phyloP scores from a whole-genome alignment of 148 eudicot genomes.

The Rhododendron simsii region DNA sequence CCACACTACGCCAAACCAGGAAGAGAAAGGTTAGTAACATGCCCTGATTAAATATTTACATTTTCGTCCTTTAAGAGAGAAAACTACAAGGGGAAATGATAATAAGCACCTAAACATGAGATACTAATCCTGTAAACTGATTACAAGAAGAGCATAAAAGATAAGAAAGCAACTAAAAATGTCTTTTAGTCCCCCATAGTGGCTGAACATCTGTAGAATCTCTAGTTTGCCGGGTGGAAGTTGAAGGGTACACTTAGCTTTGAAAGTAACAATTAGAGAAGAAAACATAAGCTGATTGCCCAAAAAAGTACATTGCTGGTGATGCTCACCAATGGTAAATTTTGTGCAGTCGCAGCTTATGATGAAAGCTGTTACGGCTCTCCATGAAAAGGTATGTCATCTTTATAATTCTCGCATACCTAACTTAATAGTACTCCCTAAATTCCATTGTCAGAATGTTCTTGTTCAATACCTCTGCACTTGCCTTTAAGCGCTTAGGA shows the following conservation, averaged over 20 bases:
- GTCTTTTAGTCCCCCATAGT: no score
- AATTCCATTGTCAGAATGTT: neutral
- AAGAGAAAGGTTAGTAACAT: conserved; percentile 14
- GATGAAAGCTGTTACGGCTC: conserved; percentile 14
- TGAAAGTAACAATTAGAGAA: neutral
- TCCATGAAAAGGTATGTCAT: conserved; percentile 17
- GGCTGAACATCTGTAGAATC: neutral
- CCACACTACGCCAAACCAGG: conserved; percentile 4
- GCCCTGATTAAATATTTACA: neutral
- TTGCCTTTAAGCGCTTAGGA: neutral
- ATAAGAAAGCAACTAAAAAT: neutral
- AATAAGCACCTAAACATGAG: neutral
- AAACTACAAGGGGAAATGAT: neutral
- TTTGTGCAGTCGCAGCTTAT: conserved; percentile 13
- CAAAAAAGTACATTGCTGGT: neutral
- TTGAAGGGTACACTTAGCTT: neutral
- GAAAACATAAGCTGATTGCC: neutral
- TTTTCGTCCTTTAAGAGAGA: neutral
- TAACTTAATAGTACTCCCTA: neutral
- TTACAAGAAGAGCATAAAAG: neutral
- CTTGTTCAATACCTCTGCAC: neutral
- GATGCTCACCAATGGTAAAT: neutral
- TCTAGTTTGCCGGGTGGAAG: neutral
- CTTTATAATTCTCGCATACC: neutral
- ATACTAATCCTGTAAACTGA: conserved; percentile 1